A percentile compares a stretch with the other conserved stretches of the same genome.
These are phyloP conservation scores for Aspergillus amoenus DNA, from an alignment of 2,329 filamentous ascomycete genomes.

Conservation along the genomic window DNA sequence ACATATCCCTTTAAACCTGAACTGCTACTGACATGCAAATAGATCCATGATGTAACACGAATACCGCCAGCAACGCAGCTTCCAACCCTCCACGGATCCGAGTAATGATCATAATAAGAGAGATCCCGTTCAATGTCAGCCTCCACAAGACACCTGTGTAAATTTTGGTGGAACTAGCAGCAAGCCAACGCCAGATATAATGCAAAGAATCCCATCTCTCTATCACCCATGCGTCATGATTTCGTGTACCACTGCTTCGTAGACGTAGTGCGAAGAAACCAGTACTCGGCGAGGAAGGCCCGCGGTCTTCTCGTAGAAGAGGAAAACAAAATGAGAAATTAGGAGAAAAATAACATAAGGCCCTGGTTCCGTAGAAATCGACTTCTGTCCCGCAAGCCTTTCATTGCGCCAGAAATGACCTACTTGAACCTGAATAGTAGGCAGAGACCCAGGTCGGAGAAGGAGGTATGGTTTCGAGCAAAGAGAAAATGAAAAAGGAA, in stretches of 20 bases:
- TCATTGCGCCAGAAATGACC: constrained; percentile 9
- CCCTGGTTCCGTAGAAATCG: constrained; percentile 2
- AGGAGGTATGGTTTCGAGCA: constrained; percentile 24
- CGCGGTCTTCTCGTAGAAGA: constrained; percentile 13
- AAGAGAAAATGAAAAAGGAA: constrained; percentile 24
- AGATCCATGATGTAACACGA: constrained; percentile 26
- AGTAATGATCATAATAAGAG: constrained; percentile 29
- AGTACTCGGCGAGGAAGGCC: constrained; percentile 26
- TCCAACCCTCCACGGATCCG: constrained; percentile 38
- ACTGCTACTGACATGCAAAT: constrained; percentile 26
- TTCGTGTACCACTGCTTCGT: constrained; percentile 20
- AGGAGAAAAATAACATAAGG: not conserved
- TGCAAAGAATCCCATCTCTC: constrained; percentile 39
- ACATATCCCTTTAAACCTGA: constrained; percentile 22
- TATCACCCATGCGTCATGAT: constrained; percentile 25
- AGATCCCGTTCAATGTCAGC: constrained; percentile 29
- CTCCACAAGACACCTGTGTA: constrained; percentile 33
- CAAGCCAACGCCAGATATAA: constrained; percentile 45
- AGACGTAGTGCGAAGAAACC: constrained; percentile 22
- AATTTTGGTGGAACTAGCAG: constrained; percentile 33
- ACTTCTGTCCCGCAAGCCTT: constrained; percentile 13
- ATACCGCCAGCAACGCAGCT: constrained; percentile 35
- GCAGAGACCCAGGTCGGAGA: constrained; percentile 25
- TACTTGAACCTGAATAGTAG: constrained; percentile 14
- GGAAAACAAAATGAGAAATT: constrained; percentile 6